Evolutionary conservation across 768 basidiomycete species (phyloP).

Genomic region (Mycena leptocephala): DNA sequence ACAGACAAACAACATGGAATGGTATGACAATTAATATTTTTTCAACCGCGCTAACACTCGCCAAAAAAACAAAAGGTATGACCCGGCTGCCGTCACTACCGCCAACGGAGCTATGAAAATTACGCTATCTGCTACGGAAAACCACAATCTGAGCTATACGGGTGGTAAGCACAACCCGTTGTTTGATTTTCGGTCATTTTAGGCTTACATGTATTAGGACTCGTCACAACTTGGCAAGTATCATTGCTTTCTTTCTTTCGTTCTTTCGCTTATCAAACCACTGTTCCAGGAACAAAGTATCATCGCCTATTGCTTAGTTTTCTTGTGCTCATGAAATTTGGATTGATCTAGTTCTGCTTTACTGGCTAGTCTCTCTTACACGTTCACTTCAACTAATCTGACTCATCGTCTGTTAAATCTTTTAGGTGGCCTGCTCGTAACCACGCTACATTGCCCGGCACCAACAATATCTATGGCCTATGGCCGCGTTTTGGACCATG

Average conservation of each 20-base stretch:
- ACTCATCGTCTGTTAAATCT: conserved; percentile 78
- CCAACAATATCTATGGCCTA: conserved; percentile 65
- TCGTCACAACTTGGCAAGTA: conserved; percentile 21
- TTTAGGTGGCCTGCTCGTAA: conserved; percentile 78
- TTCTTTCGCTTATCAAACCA: neutral
- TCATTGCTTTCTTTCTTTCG: neutral
- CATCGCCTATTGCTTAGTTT: too few relatives aligned
- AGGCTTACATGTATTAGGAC: neutral
- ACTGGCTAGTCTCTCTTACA: too few relatives aligned
- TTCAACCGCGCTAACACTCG: too few relatives aligned
- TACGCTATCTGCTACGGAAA: conserved; percentile 76
- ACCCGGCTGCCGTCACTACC: conserved; percentile 85
- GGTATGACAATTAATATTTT: too few relatives aligned
- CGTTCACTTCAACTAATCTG: too few relatives aligned
- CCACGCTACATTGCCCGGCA: conserved; percentile 77
- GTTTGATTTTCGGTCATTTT: neutral
- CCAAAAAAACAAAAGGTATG: too few relatives aligned
- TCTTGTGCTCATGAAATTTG: too few relatives aligned
- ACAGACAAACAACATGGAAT: conserved; percentile 87
- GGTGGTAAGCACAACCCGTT: conserved; percentile 9
- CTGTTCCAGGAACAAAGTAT: conserved; percentile 74
- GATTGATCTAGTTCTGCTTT: too few relatives aligned
- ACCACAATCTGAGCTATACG: conserved; percentile 78
- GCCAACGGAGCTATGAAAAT: conserved; percentile 81
- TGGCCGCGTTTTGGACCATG: conserved; percentile 90